A percentile compares a stretch with the other conserved stretches of the same genome.
Evolutionary conservation across 1,284 basidiomycete species (phyloP).

Genomic region (Trichosporon asahii): DNA sequence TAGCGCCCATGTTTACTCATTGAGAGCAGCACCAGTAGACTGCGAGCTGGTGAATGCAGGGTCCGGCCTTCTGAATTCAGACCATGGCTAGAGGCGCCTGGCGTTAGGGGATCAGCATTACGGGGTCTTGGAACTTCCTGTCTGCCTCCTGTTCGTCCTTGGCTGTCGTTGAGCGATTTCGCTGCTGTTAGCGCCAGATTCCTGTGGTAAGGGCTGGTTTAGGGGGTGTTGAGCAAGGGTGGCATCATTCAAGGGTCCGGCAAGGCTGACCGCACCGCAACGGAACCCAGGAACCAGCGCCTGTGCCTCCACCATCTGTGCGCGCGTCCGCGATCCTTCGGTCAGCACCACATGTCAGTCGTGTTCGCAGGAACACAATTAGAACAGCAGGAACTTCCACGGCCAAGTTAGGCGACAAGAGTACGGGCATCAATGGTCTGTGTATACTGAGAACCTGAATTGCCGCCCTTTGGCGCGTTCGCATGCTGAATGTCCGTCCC

Average conservation of each 20-base stretch:
- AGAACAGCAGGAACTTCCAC: not conserved
- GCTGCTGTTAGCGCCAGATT: not conserved
- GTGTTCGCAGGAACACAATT: not conserved
- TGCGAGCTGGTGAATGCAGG: not conserved
- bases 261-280: not conserved
- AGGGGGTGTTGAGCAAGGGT: not conserved
- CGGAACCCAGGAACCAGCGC: not conserved
- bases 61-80: not conserved
- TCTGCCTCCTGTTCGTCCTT: not conserved
- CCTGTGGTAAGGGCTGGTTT: not conserved
- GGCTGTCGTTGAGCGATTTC: not conserved
- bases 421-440: not conserved
- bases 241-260: not conserved
- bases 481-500: not conserved
- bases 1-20: constrained; percentile 1
- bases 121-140: not conserved
- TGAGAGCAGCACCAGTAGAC: not conserved
- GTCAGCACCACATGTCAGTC: not conserved
- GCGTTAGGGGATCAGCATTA: not conserved
- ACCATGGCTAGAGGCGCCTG: not conserved
- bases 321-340: not conserved
- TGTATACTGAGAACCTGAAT: not conserved
- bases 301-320: not conserved
- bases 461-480: not conserved
- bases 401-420: not conserved